These are phyloP conservation scores for Biscutella laevigata DNA, from an alignment of 441 rosid species.

Conservation along the genomic window DNA sequence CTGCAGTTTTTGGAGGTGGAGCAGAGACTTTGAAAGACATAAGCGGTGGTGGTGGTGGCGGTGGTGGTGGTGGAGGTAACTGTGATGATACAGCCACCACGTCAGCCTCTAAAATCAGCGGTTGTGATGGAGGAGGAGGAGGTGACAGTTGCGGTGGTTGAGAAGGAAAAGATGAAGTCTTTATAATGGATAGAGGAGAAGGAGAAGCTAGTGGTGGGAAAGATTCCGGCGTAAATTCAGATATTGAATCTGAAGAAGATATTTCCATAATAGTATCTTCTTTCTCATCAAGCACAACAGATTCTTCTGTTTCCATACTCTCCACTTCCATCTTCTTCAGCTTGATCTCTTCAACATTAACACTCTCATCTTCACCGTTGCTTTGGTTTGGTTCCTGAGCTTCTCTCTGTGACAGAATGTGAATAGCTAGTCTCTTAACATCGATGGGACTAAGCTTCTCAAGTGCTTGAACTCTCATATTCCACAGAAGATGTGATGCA, in stretches of 20 bases:
- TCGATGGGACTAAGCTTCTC: constrained; percentile 67
- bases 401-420: constrained; percentile 35
- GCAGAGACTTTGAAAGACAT: constrained; percentile 1
- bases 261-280: constrained; percentile 12
- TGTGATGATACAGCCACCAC: constrained; percentile 6
- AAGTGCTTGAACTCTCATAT: constrained; percentile 48
- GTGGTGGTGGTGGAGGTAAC: constrained; percentile 14
- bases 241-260: constrained; percentile 12
- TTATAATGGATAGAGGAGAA: background rate
- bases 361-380: constrained; percentile 2
- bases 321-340: constrained; percentile 8
- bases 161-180: background rate
- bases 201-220: background rate
- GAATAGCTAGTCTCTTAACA: constrained; percentile 44
- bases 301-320: constrained; percentile 17
- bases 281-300: constrained; percentile 17
- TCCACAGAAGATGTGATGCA: constrained; percentile 50
- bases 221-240: background rate
- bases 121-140: constrained; percentile 20
- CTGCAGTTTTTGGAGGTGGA: background rate
- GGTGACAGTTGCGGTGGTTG: constrained; percentile 8
- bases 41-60: background rate
- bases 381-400: constrained; percentile 16
- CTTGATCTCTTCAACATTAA: constrained; percentile 19
- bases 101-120: background rate